phyloP scores from a whole-genome alignment of 2,329 filamentous ascomycete genomes.

The Pseudocercospora vitis region DNA sequence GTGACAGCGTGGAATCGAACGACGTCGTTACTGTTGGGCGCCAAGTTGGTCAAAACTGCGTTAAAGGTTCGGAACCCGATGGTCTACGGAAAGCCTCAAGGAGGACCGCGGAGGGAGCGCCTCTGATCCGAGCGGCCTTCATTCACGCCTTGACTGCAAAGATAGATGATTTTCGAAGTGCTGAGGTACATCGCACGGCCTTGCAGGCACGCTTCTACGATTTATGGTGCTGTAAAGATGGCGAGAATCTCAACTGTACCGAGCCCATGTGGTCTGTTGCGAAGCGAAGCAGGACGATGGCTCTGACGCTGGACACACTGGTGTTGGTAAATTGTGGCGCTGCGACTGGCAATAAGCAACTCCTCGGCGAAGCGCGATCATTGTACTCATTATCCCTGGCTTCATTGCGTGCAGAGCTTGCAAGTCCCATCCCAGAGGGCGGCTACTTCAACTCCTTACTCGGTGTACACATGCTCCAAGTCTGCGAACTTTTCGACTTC shows the following conservation, averaged over 20 bases:
- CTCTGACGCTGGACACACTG: neutral
- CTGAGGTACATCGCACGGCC: neutral
- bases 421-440: neutral
- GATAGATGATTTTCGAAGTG: neutral
- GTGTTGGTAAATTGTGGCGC: neutral
- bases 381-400: neutral
- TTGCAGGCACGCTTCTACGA: neutral
- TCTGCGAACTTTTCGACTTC: slow-evolving; percentile 12
- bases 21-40: too few species aligned
- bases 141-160: neutral
- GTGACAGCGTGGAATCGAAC: too few species aligned
- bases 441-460: neutral
- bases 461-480: neutral
- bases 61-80: neutral
- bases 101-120: neutral
- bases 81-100: neutral
- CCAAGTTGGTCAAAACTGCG: too few species aligned
- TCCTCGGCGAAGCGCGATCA: neutral
- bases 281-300: neutral
- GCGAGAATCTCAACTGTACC: neutral
- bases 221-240: slow-evolving; percentile 2
- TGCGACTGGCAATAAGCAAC: neutral
- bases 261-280: neutral
- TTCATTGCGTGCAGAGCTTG: neutral
- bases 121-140: neutral